Conservation (phyloP, 257 asterid species). For the Jacaranda copaia region DNA sequence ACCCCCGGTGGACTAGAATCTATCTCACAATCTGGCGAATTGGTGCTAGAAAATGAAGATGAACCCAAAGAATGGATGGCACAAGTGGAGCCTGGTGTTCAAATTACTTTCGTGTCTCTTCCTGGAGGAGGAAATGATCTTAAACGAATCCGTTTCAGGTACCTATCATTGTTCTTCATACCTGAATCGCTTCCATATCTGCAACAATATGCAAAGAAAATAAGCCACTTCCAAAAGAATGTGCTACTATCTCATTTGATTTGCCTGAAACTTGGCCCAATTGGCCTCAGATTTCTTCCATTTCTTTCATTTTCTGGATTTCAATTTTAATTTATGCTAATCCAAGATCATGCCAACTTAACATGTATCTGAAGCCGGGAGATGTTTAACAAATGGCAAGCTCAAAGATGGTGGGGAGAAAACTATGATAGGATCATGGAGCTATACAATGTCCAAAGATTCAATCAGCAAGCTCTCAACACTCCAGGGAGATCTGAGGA, state of each 20-base stretch:
- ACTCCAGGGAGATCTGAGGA: conserved; percentile 89
- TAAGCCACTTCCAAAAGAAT: not conserved
- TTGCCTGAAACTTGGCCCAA: not conserved
- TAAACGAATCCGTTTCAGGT: conserved; percentile 88
- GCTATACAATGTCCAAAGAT: conserved; percentile 85
- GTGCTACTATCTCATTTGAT: not conserved
- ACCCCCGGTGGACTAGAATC: conserved; percentile 55
- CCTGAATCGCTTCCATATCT: too few relatives aligned
- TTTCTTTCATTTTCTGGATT: not conserved
- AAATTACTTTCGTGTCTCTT: conserved; percentile 76
- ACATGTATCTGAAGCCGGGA: conserved; percentile 66
- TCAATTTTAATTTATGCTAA: not conserved
- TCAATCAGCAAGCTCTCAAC: conserved; percentile 76
- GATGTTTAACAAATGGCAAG: conserved; percentile 87
- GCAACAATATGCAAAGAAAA: not conserved
- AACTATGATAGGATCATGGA: conserved; percentile 87
- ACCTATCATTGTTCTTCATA: not conserved
- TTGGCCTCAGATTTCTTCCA: too few relatives aligned
- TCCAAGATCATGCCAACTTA: conserved; percentile 31
- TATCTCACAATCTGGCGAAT: conserved; percentile 55
- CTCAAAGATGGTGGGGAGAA: conserved; percentile 94
- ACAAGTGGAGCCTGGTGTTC: conserved; percentile 90
- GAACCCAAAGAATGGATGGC: conserved; percentile 83
- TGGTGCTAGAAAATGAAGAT: conserved; percentile 62
- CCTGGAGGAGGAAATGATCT: conserved; percentile 83